These are phyloP conservation scores for Blastocystis sp. DNA, from an alignment of 352 stramenopile genomes.

Conservation along the genomic window DNA sequence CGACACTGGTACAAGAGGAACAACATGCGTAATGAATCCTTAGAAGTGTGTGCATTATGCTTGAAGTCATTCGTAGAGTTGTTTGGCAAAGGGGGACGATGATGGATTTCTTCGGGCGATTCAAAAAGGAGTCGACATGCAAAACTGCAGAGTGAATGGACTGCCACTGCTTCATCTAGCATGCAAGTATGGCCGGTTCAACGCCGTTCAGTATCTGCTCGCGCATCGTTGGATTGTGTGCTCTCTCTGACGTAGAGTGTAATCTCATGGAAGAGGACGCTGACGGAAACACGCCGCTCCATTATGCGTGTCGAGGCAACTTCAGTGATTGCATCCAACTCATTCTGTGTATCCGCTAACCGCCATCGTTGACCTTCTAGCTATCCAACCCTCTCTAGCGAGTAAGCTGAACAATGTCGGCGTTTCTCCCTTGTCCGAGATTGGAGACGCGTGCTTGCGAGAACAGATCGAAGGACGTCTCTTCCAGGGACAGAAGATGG, in stretches of 20 bases:
- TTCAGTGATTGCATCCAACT: neutral
- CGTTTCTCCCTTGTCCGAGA: neutral
- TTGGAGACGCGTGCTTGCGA: neutral
- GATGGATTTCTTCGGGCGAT: neutral
- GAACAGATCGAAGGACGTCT: neutral
- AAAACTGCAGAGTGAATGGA: neutral
- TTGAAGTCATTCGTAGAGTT: neutral
- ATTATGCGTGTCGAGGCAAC: conserved; percentile 23
- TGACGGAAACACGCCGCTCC: conserved; percentile 26
- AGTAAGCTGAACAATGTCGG: conserved; percentile 27
- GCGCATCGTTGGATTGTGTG: neutral
- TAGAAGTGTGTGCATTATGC: neutral
- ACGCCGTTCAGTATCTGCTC: conserved; percentile 22
- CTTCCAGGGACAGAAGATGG: neutral
- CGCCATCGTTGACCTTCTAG: neutral
- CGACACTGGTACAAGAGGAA: neutral
- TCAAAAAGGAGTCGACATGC: conserved; percentile 10
- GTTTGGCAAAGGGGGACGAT: neutral
- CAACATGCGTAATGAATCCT: neutral
- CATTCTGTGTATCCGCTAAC: neutral
- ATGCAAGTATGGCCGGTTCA: conserved; percentile 13
- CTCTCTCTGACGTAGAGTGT: neutral
- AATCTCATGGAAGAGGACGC: neutral
- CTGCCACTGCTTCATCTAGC: conserved; percentile 8
- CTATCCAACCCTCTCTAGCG: neutral